Evolutionary conservation across 371 early-diverging fungal genomes (phyloP).

Genomic region (Syncephalastrum contaminatum): DNA sequence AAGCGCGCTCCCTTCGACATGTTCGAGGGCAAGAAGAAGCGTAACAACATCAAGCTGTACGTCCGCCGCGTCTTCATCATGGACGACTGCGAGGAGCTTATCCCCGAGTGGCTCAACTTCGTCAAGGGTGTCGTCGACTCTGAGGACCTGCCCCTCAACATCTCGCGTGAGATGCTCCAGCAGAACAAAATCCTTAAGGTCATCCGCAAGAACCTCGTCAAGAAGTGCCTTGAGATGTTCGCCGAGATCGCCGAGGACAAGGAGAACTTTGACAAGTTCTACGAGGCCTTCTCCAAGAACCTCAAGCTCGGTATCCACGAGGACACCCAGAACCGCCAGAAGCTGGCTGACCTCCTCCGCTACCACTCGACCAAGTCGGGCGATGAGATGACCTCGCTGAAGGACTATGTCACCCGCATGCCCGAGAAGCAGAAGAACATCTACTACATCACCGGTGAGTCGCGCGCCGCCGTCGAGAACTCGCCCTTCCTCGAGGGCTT

Average conservation of each 20-base stretch:
- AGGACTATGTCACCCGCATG: conserved; percentile 83
- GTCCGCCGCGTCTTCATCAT: conserved; percentile 88
- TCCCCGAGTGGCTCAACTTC: conserved; percentile 62
- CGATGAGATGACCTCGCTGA: conserved; percentile 63
- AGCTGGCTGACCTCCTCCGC: conserved; percentile 73
- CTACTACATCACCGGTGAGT: conserved; percentile 98
- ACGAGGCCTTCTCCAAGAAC: conserved; percentile 66
- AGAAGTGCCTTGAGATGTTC: conserved; percentile 83
- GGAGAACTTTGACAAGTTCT: conserved; percentile 72
- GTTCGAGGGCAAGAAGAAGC: conserved; percentile 62
- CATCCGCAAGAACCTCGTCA: conserved; percentile 79
- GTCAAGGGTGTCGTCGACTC: conserved; percentile 80
- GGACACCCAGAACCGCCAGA: conserved; percentile 58
- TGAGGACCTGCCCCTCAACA: conserved; percentile 87
- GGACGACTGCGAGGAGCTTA: conserved; percentile 74
- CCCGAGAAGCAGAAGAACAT: conserved; percentile 81
- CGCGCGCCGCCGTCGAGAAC: conserved; percentile 91
- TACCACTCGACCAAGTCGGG: conserved; percentile 72
- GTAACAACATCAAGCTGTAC: conserved; percentile 82
- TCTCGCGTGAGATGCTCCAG: conserved; percentile 89
- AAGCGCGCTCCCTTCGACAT: conserved; percentile 64
- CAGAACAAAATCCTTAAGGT: conserved; percentile 74
- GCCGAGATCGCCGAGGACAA: conserved; percentile 65
- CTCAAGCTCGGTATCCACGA: conserved; percentile 82
- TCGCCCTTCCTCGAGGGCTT: conserved; percentile 98